These are phyloP conservation scores for Claviceps sp. DNA, from an alignment of 2,329 filamentous ascomycete species.

Conservation along the genomic window DNA sequence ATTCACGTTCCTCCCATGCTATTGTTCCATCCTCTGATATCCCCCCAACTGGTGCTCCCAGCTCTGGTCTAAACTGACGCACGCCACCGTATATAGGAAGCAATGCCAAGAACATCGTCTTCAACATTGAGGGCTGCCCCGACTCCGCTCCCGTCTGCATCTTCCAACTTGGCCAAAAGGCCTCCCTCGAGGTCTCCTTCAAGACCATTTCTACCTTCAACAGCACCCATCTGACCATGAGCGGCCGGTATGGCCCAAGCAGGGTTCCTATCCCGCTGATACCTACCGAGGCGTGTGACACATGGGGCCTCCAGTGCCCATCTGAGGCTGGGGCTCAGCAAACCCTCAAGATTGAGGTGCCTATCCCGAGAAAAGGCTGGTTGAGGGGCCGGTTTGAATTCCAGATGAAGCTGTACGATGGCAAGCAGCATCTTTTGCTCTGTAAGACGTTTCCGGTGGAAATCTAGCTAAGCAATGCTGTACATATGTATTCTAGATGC, in stretches of 20 bases:
- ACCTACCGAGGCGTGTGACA: background rate
- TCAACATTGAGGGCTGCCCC: constrained; percentile 5
- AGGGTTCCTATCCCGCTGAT: background rate
- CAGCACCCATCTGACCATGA: background rate
- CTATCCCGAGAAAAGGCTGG: background rate
- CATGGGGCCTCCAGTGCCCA: constrained; percentile 4
- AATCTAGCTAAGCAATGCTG: background rate
- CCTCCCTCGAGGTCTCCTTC: constrained; percentile 2
- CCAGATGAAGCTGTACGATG: background rate
- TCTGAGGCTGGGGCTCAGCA: background rate
- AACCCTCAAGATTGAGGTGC: background rate
- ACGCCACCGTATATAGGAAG: background rate
- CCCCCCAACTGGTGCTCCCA: too few relatives aligned
- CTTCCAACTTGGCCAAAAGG: background rate
- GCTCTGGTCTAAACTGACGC: too few relatives aligned
- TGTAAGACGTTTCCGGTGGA: constrained; percentile 3
- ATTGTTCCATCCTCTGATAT: too few relatives aligned
- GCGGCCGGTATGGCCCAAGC: background rate
- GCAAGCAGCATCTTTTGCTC: background rate
- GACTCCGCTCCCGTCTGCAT: background rate
- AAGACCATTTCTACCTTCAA: background rate
- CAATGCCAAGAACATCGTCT: constrained; percentile 1
- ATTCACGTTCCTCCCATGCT: too few relatives aligned
- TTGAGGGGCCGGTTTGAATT: background rate
- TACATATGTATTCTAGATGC: too few relatives aligned